Evolutionary conservation across 2,329 filamentous ascomycete species (phyloP).

Genomic region (Basipetospora chlamydospora): DNA sequence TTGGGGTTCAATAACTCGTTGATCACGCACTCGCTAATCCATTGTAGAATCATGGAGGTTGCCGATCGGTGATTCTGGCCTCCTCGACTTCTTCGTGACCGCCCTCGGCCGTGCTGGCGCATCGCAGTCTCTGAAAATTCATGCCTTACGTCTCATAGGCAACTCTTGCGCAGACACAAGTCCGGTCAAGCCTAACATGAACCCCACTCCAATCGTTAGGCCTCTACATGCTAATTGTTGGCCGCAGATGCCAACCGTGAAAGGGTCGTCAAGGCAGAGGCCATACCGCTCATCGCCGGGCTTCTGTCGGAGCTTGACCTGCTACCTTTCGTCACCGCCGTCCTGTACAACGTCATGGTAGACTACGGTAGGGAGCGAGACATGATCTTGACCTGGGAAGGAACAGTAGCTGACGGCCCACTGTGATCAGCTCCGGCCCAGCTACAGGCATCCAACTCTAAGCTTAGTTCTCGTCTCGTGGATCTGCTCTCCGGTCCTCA

Average conservation of each 20-base stretch:
- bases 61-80: constrained; percentile 41
- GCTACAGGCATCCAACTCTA: constrained; percentile 34
- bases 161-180: constrained; percentile 50
- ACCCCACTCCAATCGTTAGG: no score
- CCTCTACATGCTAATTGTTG: no score
- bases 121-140: constrained; percentile 30
- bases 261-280: constrained; percentile 33
- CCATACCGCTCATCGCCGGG: constrained; percentile 30
- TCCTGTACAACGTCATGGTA: constrained; percentile 47
- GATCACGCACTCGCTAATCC: neutral
- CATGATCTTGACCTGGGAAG: constrained; percentile 6
- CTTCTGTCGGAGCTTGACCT: constrained; percentile 32
- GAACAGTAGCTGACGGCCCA: no score
- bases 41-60: constrained; percentile 37
- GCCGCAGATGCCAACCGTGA: constrained; percentile 41
- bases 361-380: constrained; percentile 36
- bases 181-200: constrained; percentile 12
- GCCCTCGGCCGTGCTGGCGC: constrained; percentile 25
- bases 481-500: constrained; percentile 31
- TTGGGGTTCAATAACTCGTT: constrained; percentile 2
- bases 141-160: constrained; percentile 42
- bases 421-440: constrained; percentile 38
- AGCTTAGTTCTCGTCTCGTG: constrained; percentile 34
- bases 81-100: constrained; percentile 40
- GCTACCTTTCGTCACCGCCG: constrained; percentile 38